Evolutionary conservation across 2,329 filamentous ascomycete species (phyloP).

Genomic region (Aspergillus oerlinghausenensis): DNA sequence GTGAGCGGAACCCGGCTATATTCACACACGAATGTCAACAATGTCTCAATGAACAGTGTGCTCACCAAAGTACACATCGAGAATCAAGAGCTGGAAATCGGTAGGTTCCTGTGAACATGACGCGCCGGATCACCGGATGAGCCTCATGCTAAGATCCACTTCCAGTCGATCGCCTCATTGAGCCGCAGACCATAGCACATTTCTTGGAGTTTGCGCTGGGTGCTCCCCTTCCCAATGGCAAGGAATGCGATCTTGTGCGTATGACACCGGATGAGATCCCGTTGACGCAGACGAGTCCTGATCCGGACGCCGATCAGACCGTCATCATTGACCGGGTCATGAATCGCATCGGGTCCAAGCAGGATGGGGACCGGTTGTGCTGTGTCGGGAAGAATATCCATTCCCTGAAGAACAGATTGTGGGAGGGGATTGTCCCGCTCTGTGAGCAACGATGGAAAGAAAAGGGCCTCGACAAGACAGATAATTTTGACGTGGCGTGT

Average conservation of each 20-base stretch:
- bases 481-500: slow-evolving; percentile 19
- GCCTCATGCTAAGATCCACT: background rate
- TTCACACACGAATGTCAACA: background rate
- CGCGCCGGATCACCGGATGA: background rate
- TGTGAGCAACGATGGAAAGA: slow-evolving; percentile 22
- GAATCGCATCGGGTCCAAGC: slow-evolving; percentile 9
- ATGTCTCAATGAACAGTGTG: background rate
- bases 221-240: slow-evolving; percentile 16
- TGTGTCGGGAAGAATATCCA: slow-evolving; percentile 22
- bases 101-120: background rate
- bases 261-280: slow-evolving; percentile 6
- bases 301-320: slow-evolving; percentile 1
- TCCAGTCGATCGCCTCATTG: slow-evolving; percentile 25
- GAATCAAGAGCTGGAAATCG: slow-evolving; percentile 10
- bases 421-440: slow-evolving; percentile 22
- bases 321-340: slow-evolving; percentile 6
- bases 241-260: slow-evolving; percentile 4
- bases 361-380: slow-evolving; percentile 11
- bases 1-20: background rate
- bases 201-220: slow-evolving; percentile 14
- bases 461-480: slow-evolving; percentile 12
- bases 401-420: slow-evolving; percentile 20
- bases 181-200: slow-evolving; percentile 18
- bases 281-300: background rate
- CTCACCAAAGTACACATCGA: slow-evolving; percentile 6